Conservation (phyloP, 2,329 filamentous ascomycete genomes). For the Alternaria sp. region DNA sequence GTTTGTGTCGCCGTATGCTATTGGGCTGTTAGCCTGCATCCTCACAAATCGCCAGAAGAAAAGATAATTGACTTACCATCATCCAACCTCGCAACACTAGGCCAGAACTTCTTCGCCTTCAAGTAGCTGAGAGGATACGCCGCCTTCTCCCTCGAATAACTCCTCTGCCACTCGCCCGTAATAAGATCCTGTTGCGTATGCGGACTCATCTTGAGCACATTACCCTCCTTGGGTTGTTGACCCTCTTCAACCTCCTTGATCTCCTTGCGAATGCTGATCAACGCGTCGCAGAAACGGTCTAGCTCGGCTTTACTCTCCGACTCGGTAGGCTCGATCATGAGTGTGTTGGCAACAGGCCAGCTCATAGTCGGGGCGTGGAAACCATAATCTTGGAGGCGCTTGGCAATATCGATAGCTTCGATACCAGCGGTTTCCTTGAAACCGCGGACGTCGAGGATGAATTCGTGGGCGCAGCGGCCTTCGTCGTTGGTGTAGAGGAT, state of each 20-base stretch:
- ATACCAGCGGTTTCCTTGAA: conserved; percentile 85
- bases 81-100: conserved; percentile 81
- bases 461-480: conserved; percentile 92
- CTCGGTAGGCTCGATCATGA: conserved; percentile 98
- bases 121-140: conserved; percentile 85
- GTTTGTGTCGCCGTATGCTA: conserved; percentile 88
- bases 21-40: conserved; percentile 26
- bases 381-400: conserved; percentile 94
- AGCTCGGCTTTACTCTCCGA: conserved; percentile 91
- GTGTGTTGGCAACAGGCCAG: conserved; percentile 91
- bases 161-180: conserved; percentile 77
- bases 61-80: no score
- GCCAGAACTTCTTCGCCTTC: conserved; percentile 98
- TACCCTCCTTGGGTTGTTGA: conserved; percentile 73
- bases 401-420: conserved; percentile 93
- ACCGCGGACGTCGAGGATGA: conserved; percentile 86
- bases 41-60: no score
- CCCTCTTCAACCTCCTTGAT: conserved; percentile 85
- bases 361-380: conserved; percentile 98
- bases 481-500: conserved; percentile 94
- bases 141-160: conserved; percentile 80
- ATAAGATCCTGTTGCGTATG: conserved; percentile 85
- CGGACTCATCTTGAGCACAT: conserved; percentile 87
- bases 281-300: conserved; percentile 88
- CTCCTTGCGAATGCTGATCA: conserved; percentile 85